Evolutionary conservation across 2,329 filamentous ascomycete species (phyloP).

Genomic region (Cordyceps cateniannulata): DNA sequence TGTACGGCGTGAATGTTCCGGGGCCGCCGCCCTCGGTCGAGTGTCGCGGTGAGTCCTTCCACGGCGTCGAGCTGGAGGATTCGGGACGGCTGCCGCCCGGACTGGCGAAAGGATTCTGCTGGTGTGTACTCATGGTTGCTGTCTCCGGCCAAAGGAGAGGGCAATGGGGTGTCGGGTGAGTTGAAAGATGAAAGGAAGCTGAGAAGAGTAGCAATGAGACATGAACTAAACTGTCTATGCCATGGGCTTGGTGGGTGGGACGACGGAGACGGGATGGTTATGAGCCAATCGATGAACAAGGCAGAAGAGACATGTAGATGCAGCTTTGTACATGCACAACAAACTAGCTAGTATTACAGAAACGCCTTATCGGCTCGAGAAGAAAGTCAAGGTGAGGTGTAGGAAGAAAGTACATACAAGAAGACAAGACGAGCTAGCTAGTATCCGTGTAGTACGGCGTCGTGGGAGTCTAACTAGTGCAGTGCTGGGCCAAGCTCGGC

Average conservation of each 20-base stretch:
- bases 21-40: neutral
- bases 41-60: neutral
- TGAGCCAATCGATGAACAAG: neutral
- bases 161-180: neutral
- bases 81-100: neutral
- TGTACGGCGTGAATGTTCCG: constrained; percentile 5
- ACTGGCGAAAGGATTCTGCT: neutral
- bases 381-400: neutral
- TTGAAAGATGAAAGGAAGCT: too few relatives aligned
- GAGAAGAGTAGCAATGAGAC: too few relatives aligned
- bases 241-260: neutral
- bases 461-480: neutral
- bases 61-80: neutral
- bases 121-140: neutral
- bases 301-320: neutral
- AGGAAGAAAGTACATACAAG: neutral
- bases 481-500: neutral
- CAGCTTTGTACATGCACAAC: neutral
- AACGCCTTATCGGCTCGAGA: neutral
- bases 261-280: neutral
- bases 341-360: neutral
- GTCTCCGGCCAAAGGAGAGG: neutral
- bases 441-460: neutral
- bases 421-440: neutral
- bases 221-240: too few relatives aligned